A percentile compares a stretch with the other conserved stretches of the same genome.
These are phyloP conservation scores for Mycena capillaripes DNA, from an alignment of 768 basidiomycete genomes.

Conservation along the genomic window DNA sequence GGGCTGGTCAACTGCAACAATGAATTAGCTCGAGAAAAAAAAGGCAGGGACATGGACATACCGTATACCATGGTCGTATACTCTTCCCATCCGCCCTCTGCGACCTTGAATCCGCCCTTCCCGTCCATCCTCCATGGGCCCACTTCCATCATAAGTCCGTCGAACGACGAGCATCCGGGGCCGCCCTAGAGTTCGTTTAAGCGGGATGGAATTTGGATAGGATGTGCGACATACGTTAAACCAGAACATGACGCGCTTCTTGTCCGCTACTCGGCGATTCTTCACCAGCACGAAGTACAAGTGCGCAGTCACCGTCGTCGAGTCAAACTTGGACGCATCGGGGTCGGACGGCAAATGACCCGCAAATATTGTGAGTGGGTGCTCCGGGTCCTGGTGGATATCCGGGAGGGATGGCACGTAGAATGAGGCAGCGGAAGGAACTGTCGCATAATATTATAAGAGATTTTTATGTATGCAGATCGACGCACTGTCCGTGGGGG, in stretches of 20 bases:
- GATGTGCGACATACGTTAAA: slow-evolving; percentile 86
- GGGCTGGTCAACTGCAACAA: slow-evolving; percentile 90
- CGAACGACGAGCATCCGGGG: slow-evolving; percentile 97
- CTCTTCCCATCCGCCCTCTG: slow-evolving; percentile 97
- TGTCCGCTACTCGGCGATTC: slow-evolving; percentile 90
- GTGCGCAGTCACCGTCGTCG: slow-evolving; percentile 80
- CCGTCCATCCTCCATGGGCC: slow-evolving; percentile 91
- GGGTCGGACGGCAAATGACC: slow-evolving; percentile 91
- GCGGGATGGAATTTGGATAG: background rate
- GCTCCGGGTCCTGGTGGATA: slow-evolving; percentile 77
- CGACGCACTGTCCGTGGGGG: slow-evolving; percentile 58
- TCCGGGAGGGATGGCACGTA: slow-evolving; percentile 85
- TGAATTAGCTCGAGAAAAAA: slow-evolving; percentile 14
- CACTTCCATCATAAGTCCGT: slow-evolving; percentile 98
- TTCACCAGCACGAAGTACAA: slow-evolving; percentile 93
- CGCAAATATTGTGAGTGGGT: slow-evolving; percentile 84
- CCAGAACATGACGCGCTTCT: slow-evolving; percentile 94
- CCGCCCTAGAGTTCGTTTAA: slow-evolving; percentile 73
- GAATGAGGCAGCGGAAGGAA: slow-evolving; percentile 86
- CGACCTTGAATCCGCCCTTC: slow-evolving; percentile 75
- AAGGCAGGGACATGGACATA: slow-evolving; percentile 55
- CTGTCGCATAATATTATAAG: slow-evolving; percentile 53
- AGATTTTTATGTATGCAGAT: background rate
- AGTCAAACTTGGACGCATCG: slow-evolving; percentile 59
- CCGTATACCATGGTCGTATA: slow-evolving; percentile 94